Base-by-base conservation (phyloP, 1,284 basidiomycete species). In the Pseudozyma flocculosa region DNA sequence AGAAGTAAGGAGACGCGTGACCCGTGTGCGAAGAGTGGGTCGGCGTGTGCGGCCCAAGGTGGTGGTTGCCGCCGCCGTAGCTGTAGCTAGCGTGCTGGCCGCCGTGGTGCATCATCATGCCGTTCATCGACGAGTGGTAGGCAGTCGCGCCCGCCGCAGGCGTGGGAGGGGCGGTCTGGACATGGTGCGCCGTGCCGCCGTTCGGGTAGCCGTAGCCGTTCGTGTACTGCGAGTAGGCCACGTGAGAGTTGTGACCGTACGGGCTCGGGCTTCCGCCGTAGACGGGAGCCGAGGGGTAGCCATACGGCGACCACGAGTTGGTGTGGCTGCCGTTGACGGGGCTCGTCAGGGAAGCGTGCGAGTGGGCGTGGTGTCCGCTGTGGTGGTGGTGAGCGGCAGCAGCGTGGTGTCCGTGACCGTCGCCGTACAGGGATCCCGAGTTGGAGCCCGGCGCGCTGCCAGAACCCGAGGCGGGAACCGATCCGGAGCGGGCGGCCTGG, bases 91-190 rank as follows among this genome's bases (percentile, higher is more conserved):
- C 42, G 37, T 64, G 61, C 58, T 65, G 62, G 24, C 58, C 57
- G 32, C 32, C 37, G 54, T 65, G 62, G 51, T 65, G 62, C 62
- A 65, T 65, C 62, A 65, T 65, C 62, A 65, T 61, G 40, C 62
- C 62, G 14, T 60, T 61, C 50, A 65, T 57, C 7, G 50, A 49
- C 13, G 62, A 40, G 36, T 65, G 58, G 44, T 64, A 60, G 40
- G 56, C 47, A 24, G 57, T 45, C 34, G 54, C 51, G 26, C 45
- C 54, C 45, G 62, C 62, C 54, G 51, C 48, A 34, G 62, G 62
- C 4, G 62, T 65, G 34, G 62, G 60, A 14, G 62, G 57, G 15
- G 62, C 62, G 19, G 62, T 61, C 40, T 54, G 49, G 32, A 60
- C 56, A 36, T 64, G 61, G 42, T 58, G 56, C 9, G 47, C 23